Evolutionary conservation across 345 rosid species (phyloP).

Genomic region (Turnera subulata): DNA sequence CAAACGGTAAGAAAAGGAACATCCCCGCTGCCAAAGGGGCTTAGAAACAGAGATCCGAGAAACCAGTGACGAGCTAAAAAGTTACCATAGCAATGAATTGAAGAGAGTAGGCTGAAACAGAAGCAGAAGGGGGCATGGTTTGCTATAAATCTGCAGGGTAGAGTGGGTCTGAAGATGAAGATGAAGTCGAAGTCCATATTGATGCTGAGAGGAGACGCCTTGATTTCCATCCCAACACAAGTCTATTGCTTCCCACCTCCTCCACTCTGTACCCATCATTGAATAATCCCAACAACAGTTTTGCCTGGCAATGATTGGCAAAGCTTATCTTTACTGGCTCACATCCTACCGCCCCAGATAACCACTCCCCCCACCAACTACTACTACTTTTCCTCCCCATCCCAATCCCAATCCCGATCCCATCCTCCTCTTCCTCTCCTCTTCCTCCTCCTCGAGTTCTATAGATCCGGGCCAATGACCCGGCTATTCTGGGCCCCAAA

Average conservation of each 20-base stretch:
- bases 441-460: constrained; percentile 24
- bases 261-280: constrained; percentile 75
- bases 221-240: constrained; percentile 80
- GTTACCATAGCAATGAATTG: too few relatives aligned
- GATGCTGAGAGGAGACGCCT: constrained; percentile 78
- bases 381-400: too few relatives aligned
- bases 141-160: too few relatives aligned
- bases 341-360: constrained; percentile 44
- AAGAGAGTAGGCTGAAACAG: too few relatives aligned
- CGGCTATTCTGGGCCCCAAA: constrained; percentile 59
- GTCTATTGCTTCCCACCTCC: constrained; percentile 52
- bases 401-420: too few relatives aligned
- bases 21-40: too few relatives aligned
- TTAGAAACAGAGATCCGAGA: too few relatives aligned
- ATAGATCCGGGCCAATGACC: constrained; percentile 51
- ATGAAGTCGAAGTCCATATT: constrained; percentile 47
- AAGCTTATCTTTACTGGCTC: constrained; percentile 48
- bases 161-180: too few relatives aligned
- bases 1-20: too few relatives aligned
- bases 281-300: constrained; percentile 67
- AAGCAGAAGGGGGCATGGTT: too few relatives aligned
- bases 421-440: too few relatives aligned
- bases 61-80: too few relatives aligned
- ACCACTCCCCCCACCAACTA: constrained; percentile 51
- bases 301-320: constrained; percentile 83